A percentile compares a stretch with the other conserved stretches of the same genome.
Conservation (phyloP, 2,329 filamentous ascomycete genomes). For the Penicillium carneum region DNA sequence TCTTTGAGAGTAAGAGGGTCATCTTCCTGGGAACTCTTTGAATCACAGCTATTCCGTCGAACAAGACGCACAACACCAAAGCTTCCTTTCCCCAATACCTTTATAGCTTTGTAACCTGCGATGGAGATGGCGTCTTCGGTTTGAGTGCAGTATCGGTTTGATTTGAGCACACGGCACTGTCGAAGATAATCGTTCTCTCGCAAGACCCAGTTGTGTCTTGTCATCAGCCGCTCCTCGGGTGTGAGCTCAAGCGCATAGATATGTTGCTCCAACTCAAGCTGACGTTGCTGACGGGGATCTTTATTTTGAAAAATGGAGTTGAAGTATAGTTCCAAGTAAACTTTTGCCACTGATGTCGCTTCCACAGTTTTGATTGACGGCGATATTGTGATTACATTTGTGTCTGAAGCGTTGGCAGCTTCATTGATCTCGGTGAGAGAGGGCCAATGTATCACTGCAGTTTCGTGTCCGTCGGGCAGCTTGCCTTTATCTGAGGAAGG, state of each 20-base stretch:
- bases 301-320: constrained; percentile 68
- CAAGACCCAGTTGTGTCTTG: constrained; percentile 66
- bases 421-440: constrained; percentile 5
- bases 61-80: constrained; percentile 92
- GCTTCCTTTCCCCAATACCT: constrained; percentile 87
- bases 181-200: constrained; percentile 79
- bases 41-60: constrained; percentile 57
- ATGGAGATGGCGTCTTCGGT: constrained; percentile 60
- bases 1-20: constrained; percentile 9
- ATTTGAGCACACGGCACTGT: constrained; percentile 73
- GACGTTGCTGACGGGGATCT: constrained; percentile 67
- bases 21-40: constrained; percentile 19
- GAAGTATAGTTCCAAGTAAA: constrained; percentile 85
- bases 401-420: not conserved
- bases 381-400: constrained; percentile 14
- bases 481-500: constrained; percentile 28
- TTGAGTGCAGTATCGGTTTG: constrained; percentile 58
- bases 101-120: constrained; percentile 78
- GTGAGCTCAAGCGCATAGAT: constrained; percentile 66
- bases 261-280: constrained; percentile 67
- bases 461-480: not conserved
- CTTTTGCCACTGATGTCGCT: constrained; percentile 78
- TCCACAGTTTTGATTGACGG: constrained; percentile 71
- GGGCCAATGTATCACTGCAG: not conserved
- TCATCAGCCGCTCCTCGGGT: constrained; percentile 62